Base-by-base conservation (phyloP, 2,329 filamentous ascomycete genomes). In the Reticulascus tulasneorum region DNA sequence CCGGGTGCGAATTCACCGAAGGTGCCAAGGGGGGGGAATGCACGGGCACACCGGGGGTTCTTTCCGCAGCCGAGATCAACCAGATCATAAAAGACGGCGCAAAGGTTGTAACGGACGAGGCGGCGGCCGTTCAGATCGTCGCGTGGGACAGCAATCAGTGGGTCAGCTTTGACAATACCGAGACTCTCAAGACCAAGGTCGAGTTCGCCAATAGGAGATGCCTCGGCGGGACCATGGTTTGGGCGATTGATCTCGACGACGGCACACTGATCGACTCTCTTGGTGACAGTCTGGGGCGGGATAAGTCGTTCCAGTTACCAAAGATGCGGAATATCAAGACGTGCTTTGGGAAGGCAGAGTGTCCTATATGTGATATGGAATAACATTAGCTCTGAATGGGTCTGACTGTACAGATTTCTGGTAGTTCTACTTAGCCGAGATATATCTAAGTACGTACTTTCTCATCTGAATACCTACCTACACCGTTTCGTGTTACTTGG, bases 151-250 rank as follows among this genome's bases (percentile, higher is more conserved):
- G 19, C 7, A 44, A 60, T 34, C 58, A 66, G 38, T 66, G 62
- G 63, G 50, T 64, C 3, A 47, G 46, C 4, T 67, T 45, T 23
- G 62, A 67, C 41, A 56, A 63, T 37, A 45, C 20, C 4, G 43
- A 56, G 23, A 59, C 61, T n/a, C 46, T 60, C 35, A 39, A 50
- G 37, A 29, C 55, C 33, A 61, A 62, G 48, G 27, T 44, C 21
- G 50, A 60, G 16, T 54, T 46, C 31, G 56, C 54, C 3, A 51
- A 52, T 27, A 27, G 12, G 27, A 40, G 31, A 3, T 57, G 57
- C 25, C 31, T 60, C 5, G 46, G 46, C 1, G 54, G 51, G 16
- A 36, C 44, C 9, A 52, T 58, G 50, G 47, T 56, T 2, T 58
- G 56, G 55, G 54, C 55, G 4, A 42, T 55, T 12, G 47, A 50